Evolutionary conservation across 768 basidiomycete species (phyloP).

Genomic region (Tubosaeta sp.): DNA sequence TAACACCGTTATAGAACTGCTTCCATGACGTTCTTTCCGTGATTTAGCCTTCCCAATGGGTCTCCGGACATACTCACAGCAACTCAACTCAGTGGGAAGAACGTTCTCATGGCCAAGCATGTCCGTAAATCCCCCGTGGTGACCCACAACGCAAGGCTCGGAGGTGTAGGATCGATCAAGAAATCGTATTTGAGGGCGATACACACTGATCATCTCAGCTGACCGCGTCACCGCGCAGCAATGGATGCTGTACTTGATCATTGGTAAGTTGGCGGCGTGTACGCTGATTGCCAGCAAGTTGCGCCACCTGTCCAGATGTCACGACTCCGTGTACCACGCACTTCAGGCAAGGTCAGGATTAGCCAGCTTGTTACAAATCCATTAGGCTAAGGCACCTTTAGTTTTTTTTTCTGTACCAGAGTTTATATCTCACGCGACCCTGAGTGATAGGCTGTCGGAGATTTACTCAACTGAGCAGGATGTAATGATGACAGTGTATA

Average conservation of each 20-base stretch:
- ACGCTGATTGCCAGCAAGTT: conserved; percentile 14
- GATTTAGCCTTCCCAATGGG: conserved; percentile 21
- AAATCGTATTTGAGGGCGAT: conserved; percentile 11
- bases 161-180: conserved; percentile 12
- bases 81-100: not conserved
- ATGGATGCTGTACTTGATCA: conserved; percentile 8
- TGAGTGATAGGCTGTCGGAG: conserved; percentile 5
- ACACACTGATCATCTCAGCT: conserved; percentile 18
- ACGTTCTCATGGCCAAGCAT: conserved; percentile 14
- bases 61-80: not conserved
- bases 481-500: conserved; percentile 13
- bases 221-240: conserved; percentile 13
- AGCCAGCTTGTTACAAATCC: conserved; percentile 11
- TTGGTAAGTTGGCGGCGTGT: conserved; percentile 8
- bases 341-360: conserved; percentile 15
- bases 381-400: too few relatives aligned
- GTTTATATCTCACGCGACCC: conserved; percentile 4
- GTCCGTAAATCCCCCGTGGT: conserved; percentile 13
- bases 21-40: conserved; percentile 30
- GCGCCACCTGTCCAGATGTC: conserved; percentile 14
- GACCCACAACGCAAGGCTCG: conserved; percentile 13
- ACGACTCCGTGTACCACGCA: conserved; percentile 13
- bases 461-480: not conserved
- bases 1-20: conserved; percentile 24
- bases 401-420: not conserved